A percentile compares a stretch with the other conserved stretches of the same genome.
phyloP scores from a whole-genome alignment of 306 rosid species.

The Sicyos baderoa region DNA sequence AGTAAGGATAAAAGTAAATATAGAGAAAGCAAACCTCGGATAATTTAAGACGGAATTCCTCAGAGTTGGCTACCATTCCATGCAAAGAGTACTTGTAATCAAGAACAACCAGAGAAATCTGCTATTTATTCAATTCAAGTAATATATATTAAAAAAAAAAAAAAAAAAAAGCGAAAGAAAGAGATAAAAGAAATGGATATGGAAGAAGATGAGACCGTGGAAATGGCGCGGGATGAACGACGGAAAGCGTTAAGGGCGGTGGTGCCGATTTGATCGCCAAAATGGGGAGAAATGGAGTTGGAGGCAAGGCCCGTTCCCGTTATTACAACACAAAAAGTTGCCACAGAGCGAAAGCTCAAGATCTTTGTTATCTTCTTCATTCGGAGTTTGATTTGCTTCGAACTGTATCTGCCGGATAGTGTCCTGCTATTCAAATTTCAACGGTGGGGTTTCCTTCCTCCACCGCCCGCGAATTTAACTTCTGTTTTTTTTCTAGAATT shows the following conservation, averaged over 20 bases:
- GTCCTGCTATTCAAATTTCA: no score
- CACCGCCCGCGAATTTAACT: no score
- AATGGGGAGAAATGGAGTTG: slow-evolving; percentile 9
- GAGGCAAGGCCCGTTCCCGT: slow-evolving; percentile 26
- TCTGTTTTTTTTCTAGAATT: no score
- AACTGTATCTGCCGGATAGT: no score
- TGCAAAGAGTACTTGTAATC: slow-evolving; percentile 65
- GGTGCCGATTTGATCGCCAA: slow-evolving; percentile 24
- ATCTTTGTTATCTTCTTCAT: slow-evolving; percentile 8
- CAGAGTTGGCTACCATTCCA: slow-evolving; percentile 37
- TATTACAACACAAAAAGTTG: slow-evolving; percentile 25
- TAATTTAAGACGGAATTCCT: slow-evolving; percentile 44
- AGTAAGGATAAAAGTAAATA: background rate
- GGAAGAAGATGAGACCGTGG: slow-evolving; percentile 35
- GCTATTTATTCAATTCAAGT: no score
- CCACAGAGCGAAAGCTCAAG: slow-evolving; percentile 21
- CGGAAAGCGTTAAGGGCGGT: slow-evolving; percentile 44
- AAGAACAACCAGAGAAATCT: slow-evolving; percentile 48
- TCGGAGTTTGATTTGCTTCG: background rate
- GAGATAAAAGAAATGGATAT: background rate
- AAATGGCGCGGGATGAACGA: slow-evolving; percentile 72
- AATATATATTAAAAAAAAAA: background rate
- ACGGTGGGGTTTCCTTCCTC: no score
- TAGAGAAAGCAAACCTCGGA: slow-evolving; percentile 59
- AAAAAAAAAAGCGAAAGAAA: no score